Evolutionary conservation across 2,329 filamentous ascomycete species (phyloP), one percentile per base, ranked within the genome.

Genomic region (Colletotrichum acutatum): DNA sequence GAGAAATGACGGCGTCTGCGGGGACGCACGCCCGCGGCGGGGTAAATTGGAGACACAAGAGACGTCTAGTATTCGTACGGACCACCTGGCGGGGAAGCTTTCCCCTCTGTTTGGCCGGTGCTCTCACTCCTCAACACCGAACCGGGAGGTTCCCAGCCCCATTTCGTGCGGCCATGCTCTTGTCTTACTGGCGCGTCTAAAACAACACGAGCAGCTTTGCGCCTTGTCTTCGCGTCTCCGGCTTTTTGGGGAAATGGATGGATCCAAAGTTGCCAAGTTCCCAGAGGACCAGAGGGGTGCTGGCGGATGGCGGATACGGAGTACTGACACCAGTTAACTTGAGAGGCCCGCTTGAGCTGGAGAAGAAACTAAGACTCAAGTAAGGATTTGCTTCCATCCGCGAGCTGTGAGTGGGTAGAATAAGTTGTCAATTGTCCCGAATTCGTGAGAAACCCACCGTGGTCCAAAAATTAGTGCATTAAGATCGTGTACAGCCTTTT

Each of bases 11-110:
- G n/a, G 42, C 30, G 46, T 42, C 58, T 62, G 69, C 70, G 66
- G 66, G 66, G 61, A 60, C 59, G 52, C n/a, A 30, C 26, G 69
- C 69, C 53, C 53, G 37, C 60, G 49, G 72, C 69, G 72, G 72
- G 72, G 72, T 74, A 72, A 72, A 69, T 74, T 74, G 72, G 65
- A 63, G 70, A 70, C 60, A 34, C 19, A 24, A 19, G 53, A n/a
- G 37, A 42, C 30, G 42, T 49, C 19, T 19, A 57, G 58, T 34
- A 26, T 53, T 28, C 1, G 53, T 16, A 42, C 5, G 37, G 14
- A 42, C 37, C 12, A 42, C 12, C 37, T 42, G 22, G 11, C 5
- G 22, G 54, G 28, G 22, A 54, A 14, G 28, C 52, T 14, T 7
- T 46, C 68, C 59, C 49, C 63, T 57, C 66, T 49, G 42, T 49